These are phyloP conservation scores for Mortierella antarctica DNA, from an alignment of 192 early-diverging fungal genomes.

Conservation along the genomic window DNA sequence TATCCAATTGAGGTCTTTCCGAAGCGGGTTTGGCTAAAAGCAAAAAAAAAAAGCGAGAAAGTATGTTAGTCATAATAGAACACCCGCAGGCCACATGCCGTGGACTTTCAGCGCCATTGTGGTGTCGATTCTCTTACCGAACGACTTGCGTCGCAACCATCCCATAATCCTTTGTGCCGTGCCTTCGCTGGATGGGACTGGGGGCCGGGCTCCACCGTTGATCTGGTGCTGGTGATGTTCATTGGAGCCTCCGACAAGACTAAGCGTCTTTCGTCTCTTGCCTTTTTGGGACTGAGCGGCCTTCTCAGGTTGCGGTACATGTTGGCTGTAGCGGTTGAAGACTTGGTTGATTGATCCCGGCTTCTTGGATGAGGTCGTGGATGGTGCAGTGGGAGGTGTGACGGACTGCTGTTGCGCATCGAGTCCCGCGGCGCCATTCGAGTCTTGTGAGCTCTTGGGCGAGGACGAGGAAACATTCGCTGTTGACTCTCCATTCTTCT, in stretches of 20 bases:
- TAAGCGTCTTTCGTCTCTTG: constrained; percentile 49
- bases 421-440: constrained; percentile 7
- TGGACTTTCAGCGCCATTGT: too few species aligned
- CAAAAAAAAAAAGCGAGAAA: constrained; percentile 7
- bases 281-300: constrained; percentile 16
- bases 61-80: too few species aligned
- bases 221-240: constrained; percentile 47
- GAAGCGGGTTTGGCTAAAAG: constrained; percentile 19
- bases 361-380: constrained; percentile 17
- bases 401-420: constrained; percentile 1
- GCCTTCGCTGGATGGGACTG: constrained; percentile 26
- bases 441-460: constrained; percentile 26
- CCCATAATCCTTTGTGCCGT: constrained; percentile 77
- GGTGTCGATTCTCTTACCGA: constrained; percentile 41
- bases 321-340: constrained; percentile 24
- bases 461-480: constrained; percentile 20
- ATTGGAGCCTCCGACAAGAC: constrained; percentile 38
- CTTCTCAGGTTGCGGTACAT: not conserved
- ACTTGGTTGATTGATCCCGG: constrained; percentile 42
- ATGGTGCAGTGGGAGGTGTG: not conserved
- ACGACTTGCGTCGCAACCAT: constrained; percentile 78
- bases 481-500: constrained; percentile 44
- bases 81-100: too few species aligned
- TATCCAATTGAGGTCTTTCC: constrained; percentile 25
- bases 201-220: constrained; percentile 38